Conservation (phyloP, 371 early-diverging fungal genomes). For the Mucor ambiguus region DNA sequence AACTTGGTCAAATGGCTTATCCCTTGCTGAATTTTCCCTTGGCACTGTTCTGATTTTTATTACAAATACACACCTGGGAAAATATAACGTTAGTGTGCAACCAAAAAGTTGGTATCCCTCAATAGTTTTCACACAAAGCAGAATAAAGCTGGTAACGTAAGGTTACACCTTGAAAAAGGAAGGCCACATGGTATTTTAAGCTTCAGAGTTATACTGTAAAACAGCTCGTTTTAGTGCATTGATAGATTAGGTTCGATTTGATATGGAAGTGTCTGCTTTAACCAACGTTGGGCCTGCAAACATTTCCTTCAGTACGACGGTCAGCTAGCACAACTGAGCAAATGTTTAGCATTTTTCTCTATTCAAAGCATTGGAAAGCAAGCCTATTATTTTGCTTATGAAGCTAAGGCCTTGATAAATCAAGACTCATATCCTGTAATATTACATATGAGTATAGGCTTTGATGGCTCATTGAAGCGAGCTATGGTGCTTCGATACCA, state of each 20-base stretch:
- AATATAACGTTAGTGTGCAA: not conserved
- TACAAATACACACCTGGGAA: not conserved
- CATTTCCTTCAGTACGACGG: no score
- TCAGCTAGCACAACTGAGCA: no score
- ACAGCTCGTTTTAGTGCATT: not conserved
- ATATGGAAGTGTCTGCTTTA: no score
- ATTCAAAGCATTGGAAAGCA: no score
- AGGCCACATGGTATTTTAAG: conserved; percentile 1
- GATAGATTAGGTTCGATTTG: not conserved
- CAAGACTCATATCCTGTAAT: no score
- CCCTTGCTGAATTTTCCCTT: not conserved
- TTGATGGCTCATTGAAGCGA: no score
- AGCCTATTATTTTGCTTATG: no score
- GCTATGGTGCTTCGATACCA: no score
- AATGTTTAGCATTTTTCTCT: no score
- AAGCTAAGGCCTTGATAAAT: no score
- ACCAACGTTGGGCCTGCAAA: no score
- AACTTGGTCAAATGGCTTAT: not conserved
- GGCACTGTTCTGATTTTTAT: not conserved
- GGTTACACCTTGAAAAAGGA: not conserved
- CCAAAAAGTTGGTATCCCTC: not conserved
- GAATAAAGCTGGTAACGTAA: conserved; percentile 1
- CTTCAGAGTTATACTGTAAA: not conserved
- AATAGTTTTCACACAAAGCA: not conserved
- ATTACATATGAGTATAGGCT: no score